Evolutionary conservation across 371 early-diverging fungal genomes (phyloP), one percentile per base, ranked within the genome.

Genomic region (Entomophthora muscae): DNA sequence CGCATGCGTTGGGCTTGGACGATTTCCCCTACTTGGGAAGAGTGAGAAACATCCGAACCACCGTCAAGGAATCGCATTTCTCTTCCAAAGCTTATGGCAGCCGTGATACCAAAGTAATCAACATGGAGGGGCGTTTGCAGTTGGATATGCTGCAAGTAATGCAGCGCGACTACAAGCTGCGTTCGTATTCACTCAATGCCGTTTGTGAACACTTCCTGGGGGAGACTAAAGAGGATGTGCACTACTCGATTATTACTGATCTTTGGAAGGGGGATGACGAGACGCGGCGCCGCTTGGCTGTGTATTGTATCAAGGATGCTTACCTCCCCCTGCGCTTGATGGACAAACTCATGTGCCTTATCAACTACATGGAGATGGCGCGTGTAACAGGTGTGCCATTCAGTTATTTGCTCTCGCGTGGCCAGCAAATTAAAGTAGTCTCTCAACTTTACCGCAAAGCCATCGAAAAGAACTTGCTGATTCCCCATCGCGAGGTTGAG

Each of bases 191-290:
- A 0, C 80, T 99, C 27, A 99, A 99, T 73, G 81, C 97, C 23
- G 99, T 99, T 7, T 93, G 87, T 72, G 89, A 95, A 10, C 90
- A 96, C 66, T 99, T 99, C 67, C 73, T 99, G 56, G 90, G 89
- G 76, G 99, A 99, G 70, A 98, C 99, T 79, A 99, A 99, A 73
- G 99, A 99, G 75, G 99, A 99, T 72, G 98, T 99, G 0, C 99
- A 96, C 66, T 93, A 98, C 69, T 92, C 94, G 1, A 95, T 97
- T 57, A 99, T 99, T 74, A 87, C 91, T 0, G 96, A 93, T 57
- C 76, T 99, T 23, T 96, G 96, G 65, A 91, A 97, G 61, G 95
- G 93, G 42, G 91, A 88, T 69, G 80, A 83, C 42, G 98, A 99
- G 66, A 98, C 99, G 0, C 84, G 99, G 32, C 81, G 96, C 53